phyloP scores from a whole-genome alignment of 345 rosid genomes.

The Limnanthes douglasii region DNA sequence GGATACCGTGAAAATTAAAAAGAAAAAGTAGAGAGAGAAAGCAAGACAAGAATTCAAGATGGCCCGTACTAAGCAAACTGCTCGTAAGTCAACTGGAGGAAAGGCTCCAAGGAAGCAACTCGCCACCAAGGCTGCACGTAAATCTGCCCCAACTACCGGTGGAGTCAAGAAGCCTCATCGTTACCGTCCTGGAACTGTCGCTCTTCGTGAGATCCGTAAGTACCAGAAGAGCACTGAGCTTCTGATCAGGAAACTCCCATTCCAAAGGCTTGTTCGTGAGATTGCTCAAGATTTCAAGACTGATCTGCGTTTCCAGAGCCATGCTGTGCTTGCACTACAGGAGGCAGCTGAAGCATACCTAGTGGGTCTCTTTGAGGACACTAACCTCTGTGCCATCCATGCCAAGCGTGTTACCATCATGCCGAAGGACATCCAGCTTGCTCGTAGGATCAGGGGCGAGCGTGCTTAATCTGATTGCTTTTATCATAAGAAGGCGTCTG shows the following conservation, averaged over 20 bases:
- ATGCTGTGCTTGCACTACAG: background rate
- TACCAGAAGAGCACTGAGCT: slow-evolving; percentile 12
- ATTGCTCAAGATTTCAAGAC: slow-evolving; percentile 10
- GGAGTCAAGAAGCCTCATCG: slow-evolving; percentile 7
- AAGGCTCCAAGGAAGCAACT: slow-evolving; percentile 23
- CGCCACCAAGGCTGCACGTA: slow-evolving; percentile 21
- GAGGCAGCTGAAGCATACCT: slow-evolving; percentile 2
- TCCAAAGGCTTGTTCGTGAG: slow-evolving; percentile 12
- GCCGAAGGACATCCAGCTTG: slow-evolving; percentile 1
- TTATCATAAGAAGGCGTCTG: too few species aligned
- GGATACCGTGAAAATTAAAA: too few species aligned
- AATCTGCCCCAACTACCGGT: slow-evolving; percentile 14
- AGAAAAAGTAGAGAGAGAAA: too few species aligned
- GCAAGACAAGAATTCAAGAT: too few species aligned
- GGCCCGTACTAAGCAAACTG: slow-evolving; percentile 61
- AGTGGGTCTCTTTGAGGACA: slow-evolving; percentile 1
- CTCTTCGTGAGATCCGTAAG: slow-evolving; percentile 6
- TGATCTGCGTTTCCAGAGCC: slow-evolving; percentile 1
- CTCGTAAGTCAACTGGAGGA: slow-evolving; percentile 44
- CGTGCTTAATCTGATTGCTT: background rate
- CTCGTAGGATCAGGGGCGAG: background rate
- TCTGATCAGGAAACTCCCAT: slow-evolving; percentile 8
- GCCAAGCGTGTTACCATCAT: slow-evolving; percentile 1
- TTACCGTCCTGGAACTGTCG: slow-evolving; percentile 2
- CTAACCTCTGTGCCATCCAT: background rate